Evolutionary conservation across 768 basidiomycete genomes (phyloP).

Genomic region (Mycena amicta): DNA sequence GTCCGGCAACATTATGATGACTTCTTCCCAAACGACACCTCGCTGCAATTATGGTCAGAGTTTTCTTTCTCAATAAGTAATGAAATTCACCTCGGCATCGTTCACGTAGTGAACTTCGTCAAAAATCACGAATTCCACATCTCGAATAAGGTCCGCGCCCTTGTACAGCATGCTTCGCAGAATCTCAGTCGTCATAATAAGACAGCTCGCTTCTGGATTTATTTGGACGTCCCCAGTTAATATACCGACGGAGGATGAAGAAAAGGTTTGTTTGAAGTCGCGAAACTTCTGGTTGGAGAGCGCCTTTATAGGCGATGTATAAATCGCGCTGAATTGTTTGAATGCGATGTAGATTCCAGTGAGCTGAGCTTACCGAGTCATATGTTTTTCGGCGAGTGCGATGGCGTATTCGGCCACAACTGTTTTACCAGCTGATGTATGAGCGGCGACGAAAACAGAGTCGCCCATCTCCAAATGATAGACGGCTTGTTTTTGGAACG

Average conservation of each 20-base stretch:
- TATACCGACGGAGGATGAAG: constrained; percentile 89
- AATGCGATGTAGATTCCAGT: not conserved
- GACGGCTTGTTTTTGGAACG: constrained; percentile 98
- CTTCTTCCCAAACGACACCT: constrained; percentile 99
- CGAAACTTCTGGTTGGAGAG: constrained; percentile 98
- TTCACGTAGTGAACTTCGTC: constrained; percentile 99
- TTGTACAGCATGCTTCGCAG: constrained; percentile 98
- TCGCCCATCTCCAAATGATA: constrained; percentile 97
- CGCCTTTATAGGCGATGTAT: constrained; percentile 98
- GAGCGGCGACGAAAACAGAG: constrained; percentile 98
- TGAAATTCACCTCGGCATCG: constrained; percentile 81
- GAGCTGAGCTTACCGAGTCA: constrained; percentile 77
- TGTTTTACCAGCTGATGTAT: constrained; percentile 99
- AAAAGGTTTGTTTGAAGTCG: constrained; percentile 97
- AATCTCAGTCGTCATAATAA: constrained; percentile 99
- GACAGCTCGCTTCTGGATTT: constrained; percentile 94
- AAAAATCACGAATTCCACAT: constrained; percentile 99
- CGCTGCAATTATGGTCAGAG: constrained; percentile 52
- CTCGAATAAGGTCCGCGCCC: constrained; percentile 96
- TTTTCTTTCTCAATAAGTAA: not conserved
- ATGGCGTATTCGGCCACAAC: constrained; percentile 99
- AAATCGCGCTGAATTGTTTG: constrained; percentile 86
- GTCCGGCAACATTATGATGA: constrained; percentile 99
- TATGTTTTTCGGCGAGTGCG: constrained; percentile 93
- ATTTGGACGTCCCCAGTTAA: constrained; percentile 99